A percentile compares a stretch with the other conserved stretches of the same genome.
These are phyloP conservation scores for Thinopyrum elongatum DNA, from an alignment of 176 grass and related monocot genomes.

Conservation along the genomic window DNA sequence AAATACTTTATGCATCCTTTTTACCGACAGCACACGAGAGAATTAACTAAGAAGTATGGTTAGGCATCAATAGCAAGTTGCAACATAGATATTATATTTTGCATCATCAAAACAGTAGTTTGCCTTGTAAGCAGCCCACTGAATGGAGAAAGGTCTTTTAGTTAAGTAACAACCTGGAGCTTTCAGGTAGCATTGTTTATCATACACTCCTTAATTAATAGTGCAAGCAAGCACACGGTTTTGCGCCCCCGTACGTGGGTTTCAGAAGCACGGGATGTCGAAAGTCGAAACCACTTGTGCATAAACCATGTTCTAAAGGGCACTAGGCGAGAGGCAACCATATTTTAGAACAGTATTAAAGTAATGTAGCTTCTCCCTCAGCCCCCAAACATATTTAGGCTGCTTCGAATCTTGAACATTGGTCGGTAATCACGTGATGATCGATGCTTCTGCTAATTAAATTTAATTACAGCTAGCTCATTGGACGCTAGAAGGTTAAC, in stretches of 20 bases:
- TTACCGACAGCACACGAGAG: not conserved
- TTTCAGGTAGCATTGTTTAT: constrained; percentile 24
- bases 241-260: not conserved
- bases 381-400: not conserved
- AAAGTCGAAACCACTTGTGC: not conserved
- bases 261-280: not conserved
- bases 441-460: not conserved
- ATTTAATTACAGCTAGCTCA: not conserved
- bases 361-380: not conserved
- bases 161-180: constrained; percentile 5
- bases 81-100: not conserved
- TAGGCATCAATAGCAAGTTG: not conserved
- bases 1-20: not conserved
- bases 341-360: not conserved
- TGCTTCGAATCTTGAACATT: not conserved
- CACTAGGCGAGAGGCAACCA: not conserved
- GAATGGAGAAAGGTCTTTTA: constrained; percentile 18
- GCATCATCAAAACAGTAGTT: constrained; percentile 19
- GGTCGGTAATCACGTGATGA: not conserved
- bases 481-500: not conserved
- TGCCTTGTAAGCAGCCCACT: constrained; percentile 16
- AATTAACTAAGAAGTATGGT: not conserved
- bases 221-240: constrained; percentile 38
- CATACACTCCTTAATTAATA: not conserved
- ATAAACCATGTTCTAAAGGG: not conserved